phyloP scores from a whole-genome alignment of 2,329 filamentous ascomycete genomes.

The Alternaria longipes region DNA sequence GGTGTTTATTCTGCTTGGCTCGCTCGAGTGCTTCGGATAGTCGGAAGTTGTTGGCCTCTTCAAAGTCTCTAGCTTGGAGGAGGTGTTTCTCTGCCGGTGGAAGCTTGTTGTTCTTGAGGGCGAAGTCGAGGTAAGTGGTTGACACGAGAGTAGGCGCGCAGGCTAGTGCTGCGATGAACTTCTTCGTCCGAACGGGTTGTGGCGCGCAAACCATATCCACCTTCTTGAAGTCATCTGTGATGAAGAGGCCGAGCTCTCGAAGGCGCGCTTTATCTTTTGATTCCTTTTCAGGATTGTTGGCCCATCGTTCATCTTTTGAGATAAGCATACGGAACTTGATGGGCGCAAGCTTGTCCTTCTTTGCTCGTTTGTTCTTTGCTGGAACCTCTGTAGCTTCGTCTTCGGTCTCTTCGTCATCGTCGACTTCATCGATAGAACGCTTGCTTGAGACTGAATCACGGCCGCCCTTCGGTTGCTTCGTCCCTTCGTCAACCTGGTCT shows the following conservation, averaged over 20 bases:
- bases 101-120: constrained; percentile 73
- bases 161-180: constrained; percentile 89
- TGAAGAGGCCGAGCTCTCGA: constrained; percentile 81
- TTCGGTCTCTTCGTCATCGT: constrained; percentile 52
- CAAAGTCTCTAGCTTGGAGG: constrained; percentile 76
- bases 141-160: constrained; percentile 80
- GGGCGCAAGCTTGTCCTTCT: constrained; percentile 61
- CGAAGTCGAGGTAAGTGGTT: constrained; percentile 79
- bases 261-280: constrained; percentile 83
- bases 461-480: constrained; percentile 37
- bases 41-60: constrained; percentile 74
- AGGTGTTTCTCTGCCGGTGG: constrained; percentile 71
- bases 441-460: constrained; percentile 56
- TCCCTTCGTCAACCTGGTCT: constrained; percentile 50
- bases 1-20: constrained; percentile 78
- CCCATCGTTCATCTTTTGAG: constrained; percentile 86
- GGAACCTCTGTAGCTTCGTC: constrained; percentile 62
- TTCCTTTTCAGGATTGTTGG: constrained; percentile 75
- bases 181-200: constrained; percentile 85
- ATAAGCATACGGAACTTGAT: constrained; percentile 80
- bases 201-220: constrained; percentile 91
- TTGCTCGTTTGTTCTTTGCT: constrained; percentile 69
- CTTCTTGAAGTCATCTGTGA: constrained; percentile 76
- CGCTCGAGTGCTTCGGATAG: constrained; percentile 73
- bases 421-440: constrained; percentile 57